Percentiles rank a stretch among this genome's conserved stretches.
Evolutionary conservation across 495 filamentous ascomycete genomes (phyloP).

Genomic region (Annulohypoxylon moriforme): DNA sequence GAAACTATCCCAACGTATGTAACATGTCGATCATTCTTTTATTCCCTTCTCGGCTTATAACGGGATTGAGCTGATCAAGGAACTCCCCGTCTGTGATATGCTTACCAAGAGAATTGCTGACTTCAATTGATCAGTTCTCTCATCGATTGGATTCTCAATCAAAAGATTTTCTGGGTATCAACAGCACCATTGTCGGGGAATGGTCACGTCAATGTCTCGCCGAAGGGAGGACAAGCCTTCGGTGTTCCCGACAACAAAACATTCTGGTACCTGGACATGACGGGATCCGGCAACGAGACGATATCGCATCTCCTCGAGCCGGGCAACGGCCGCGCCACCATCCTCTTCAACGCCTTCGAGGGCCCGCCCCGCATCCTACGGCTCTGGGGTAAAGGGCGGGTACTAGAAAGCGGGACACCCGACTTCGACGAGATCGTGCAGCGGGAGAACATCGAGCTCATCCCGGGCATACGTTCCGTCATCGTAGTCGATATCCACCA

Average conservation of each 20-base stretch:
- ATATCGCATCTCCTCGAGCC: conserved; percentile 76
- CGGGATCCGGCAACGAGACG: conserved; percentile 77
- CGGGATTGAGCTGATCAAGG: neutral
- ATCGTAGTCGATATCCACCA: conserved; percentile 75
- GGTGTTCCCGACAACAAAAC: conserved; percentile 66
- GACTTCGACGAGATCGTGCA: conserved; percentile 62
- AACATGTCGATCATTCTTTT: neutral
- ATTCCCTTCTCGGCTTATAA: neutral
- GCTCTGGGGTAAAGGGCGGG: conserved; percentile 73
- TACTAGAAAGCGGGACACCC: conserved; percentile 67
- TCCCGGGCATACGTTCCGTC: conserved; percentile 68
- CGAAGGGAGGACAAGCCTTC: conserved; percentile 73
- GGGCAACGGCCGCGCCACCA: conserved; percentile 73
- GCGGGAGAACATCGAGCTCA: conserved; percentile 53
- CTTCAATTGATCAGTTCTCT: conserved; percentile 47
- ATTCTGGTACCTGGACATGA: conserved; percentile 77
- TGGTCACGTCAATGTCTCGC: conserved; percentile 73
- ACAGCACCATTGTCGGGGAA: conserved; percentile 69
- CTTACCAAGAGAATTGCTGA: neutral
- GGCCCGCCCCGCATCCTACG: conserved; percentile 72
- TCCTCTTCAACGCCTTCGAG: conserved; percentile 78
- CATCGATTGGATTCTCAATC: conserved; percentile 66
- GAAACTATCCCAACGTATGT: conserved; percentile 63
- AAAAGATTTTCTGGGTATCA: conserved; percentile 75
- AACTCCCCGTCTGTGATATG: neutral